Evolutionary conservation across 495 filamentous ascomycete species (phyloP).

Genomic region (Lasiosphaeria miniovina): DNA sequence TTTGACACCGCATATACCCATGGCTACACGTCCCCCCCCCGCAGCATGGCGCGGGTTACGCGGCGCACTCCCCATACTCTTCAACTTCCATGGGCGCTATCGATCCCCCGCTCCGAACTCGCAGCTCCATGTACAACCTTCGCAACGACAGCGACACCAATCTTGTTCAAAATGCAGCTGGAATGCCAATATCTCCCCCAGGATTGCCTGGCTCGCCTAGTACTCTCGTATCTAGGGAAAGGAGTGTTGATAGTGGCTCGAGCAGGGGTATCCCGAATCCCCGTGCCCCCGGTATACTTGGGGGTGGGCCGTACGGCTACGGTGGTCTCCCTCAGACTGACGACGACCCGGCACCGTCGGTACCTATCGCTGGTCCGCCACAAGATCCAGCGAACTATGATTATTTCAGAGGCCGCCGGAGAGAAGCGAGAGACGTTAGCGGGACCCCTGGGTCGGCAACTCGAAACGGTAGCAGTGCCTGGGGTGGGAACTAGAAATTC

Average conservation of each 20-base stretch:
- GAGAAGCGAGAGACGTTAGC: slow-evolving; percentile 12
- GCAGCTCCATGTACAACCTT: slow-evolving; percentile 38
- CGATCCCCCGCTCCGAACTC: slow-evolving; percentile 23
- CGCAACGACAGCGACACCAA: slow-evolving; percentile 46
- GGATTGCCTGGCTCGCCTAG: slow-evolving; percentile 20
- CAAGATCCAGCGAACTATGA: slow-evolving; percentile 32
- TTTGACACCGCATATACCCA: slow-evolving; percentile 21
- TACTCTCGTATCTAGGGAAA: slow-evolving; percentile 29
- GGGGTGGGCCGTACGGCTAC: slow-evolving; percentile 53
- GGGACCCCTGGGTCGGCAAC: slow-evolving; percentile 20
- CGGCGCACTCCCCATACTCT: slow-evolving; percentile 10
- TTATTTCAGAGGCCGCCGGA: slow-evolving; percentile 28
- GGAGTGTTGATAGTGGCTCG: slow-evolving; percentile 27
- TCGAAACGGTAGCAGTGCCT: slow-evolving; percentile 14
- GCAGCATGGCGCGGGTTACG: slow-evolving; percentile 17
- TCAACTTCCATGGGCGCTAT: slow-evolving; percentile 13
- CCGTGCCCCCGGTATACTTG: slow-evolving; percentile 41
- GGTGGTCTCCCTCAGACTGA: slow-evolving; percentile 49
- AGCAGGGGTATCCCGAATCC: slow-evolving; percentile 22
- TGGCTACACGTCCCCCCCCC: slow-evolving; percentile 16
- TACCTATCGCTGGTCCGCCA: slow-evolving; percentile 15
- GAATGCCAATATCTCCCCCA: slow-evolving; percentile 37
- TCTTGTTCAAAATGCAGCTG: slow-evolving; percentile 40
- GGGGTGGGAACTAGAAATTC: slow-evolving; percentile 28
- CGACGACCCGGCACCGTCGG: slow-evolving; percentile 33